A percentile compares a stretch with the other conserved stretches of the same genome.
phyloP scores from a whole-genome alignment of 352 stramenopile species.

The Pythium brachiatum region DNA sequence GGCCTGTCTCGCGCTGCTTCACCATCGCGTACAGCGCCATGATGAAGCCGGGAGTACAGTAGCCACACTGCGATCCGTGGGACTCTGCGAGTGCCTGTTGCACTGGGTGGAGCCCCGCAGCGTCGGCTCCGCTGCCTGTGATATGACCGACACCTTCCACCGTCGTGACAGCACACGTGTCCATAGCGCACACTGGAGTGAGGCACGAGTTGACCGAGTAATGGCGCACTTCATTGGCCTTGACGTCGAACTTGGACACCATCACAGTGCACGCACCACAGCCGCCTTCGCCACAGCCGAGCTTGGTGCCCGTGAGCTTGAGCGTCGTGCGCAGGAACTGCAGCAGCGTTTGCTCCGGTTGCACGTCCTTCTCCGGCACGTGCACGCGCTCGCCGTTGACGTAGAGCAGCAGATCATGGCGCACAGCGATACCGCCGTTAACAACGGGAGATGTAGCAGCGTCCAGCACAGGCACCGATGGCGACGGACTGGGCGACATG shows the following conservation, averaged over 20 bases:
- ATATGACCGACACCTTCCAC: conserved; percentile 74
- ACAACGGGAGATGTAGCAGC: background rate
- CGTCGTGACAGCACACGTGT: conserved; percentile 83
- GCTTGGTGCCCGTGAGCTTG: conserved; percentile 78
- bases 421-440: conserved; percentile 19
- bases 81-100: conserved; percentile 89
- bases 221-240: conserved; percentile 47
- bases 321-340: conserved; percentile 78
- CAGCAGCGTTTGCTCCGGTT: conserved; percentile 78
- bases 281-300: conserved; percentile 94
- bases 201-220: conserved; percentile 88
- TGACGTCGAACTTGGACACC: conserved; percentile 69
- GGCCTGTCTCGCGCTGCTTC: conserved; percentile 66
- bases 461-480: background rate
- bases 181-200: conserved; percentile 75
- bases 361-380: conserved; percentile 46
- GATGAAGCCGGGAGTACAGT: conserved; percentile 88
- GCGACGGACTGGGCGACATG: conserved; percentile 17
- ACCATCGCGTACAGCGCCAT: conserved; percentile 86
- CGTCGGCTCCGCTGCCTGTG: conserved; percentile 26
- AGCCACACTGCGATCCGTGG: conserved; percentile 94
- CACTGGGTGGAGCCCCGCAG: conserved; percentile 66
- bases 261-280: conserved; percentile 97
- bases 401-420: conserved; percentile 64
- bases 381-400: conserved; percentile 65